Percentiles rank a stretch among this genome's conserved stretches.
Conservation (phyloP, 176 grass and related monocot species). For the bread wheat (Triticum aestivum) region IWGSC_CS_RefSeq_v2.1 NC_057800.1:277229237-277229736, state of each 20-base stretch:
- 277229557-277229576: not conserved
- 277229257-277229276: slow-evolving; percentile 99
- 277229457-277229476: slow-evolving; percentile 87
- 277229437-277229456: slow-evolving; percentile 83
- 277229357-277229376: not conserved
- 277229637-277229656: slow-evolving; percentile 97
- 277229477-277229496: not conserved
- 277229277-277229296: slow-evolving; percentile 97
- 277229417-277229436: slow-evolving; percentile 89
- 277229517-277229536: not conserved
- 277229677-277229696: slow-evolving; percentile 93
- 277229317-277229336: slow-evolving; percentile 23
- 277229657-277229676: slow-evolving; percentile 82
- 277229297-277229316: slow-evolving; percentile 89
- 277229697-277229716: slow-evolving; percentile 72
- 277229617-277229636: slow-evolving; percentile 89
- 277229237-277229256: slow-evolving; percentile 30
- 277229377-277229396: slow-evolving; percentile 54
- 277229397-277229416: slow-evolving; percentile 97
- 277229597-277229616: not conserved
- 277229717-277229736: slow-evolving; percentile 10
- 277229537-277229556: not conserved
- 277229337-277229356: slow-evolving; percentile 2
- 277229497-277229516: too few relatives aligned
- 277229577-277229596: not conserved